Evolutionary conservation across 2,329 filamentous ascomycete genomes (phyloP).

Genomic region (Hymenoscyphus infarciens): DNA sequence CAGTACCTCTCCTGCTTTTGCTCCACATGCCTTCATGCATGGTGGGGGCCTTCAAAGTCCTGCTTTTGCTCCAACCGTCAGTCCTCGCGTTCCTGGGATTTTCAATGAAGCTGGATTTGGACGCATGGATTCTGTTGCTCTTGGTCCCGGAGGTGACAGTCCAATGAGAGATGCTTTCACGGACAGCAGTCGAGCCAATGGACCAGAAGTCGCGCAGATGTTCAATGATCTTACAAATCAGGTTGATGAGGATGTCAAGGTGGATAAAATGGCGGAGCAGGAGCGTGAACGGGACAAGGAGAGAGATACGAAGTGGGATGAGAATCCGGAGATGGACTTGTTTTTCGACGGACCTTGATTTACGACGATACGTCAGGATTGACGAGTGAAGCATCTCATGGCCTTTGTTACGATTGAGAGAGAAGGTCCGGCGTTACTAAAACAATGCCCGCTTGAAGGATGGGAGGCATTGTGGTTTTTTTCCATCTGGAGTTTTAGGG

Average conservation of each 20-base stretch:
- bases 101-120: constrained; percentile 31
- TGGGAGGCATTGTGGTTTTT: too few relatives aligned
- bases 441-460: background rate
- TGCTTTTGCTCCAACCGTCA: constrained; percentile 23
- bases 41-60: constrained; percentile 23
- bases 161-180: constrained; percentile 31
- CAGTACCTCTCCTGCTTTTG: constrained; percentile 30
- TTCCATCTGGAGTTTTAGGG: background rate
- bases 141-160: constrained; percentile 23
- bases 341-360: constrained; percentile 30
- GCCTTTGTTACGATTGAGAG: background rate
- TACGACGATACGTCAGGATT: background rate
- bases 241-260: constrained; percentile 28
- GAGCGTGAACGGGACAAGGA: constrained; percentile 16
- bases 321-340: constrained; percentile 27
- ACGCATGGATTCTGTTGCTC: constrained; percentile 29
- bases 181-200: constrained; percentile 22
- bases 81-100: constrained; percentile 22
- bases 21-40: constrained; percentile 33
- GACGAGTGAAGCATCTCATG: background rate
- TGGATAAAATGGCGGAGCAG: constrained; percentile 18
- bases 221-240: constrained; percentile 35
- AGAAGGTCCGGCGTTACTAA: background rate
- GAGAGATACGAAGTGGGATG: constrained; percentile 23
- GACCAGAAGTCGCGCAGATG: constrained; percentile 23